Conservation (phyloP, 768 basidiomycete genomes). For the Lactifluus hygrophoroides region DNA sequence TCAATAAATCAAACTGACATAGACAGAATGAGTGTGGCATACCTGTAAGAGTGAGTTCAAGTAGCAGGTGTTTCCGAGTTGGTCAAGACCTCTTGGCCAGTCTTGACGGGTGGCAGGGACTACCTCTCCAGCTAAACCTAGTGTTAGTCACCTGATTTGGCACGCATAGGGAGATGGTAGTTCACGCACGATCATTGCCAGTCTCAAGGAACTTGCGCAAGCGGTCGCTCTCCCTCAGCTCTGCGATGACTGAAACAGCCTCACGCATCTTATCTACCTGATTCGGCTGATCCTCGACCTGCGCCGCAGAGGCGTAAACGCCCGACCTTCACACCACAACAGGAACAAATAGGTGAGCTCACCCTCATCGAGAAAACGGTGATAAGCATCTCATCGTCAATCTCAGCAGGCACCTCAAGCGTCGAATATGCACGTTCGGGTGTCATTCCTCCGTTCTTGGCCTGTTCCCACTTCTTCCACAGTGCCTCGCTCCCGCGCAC, state of each 20-base stretch:
- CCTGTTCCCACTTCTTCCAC: conserved; percentile 43
- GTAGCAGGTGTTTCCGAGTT: conserved; percentile 85
- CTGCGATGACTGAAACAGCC: conserved; percentile 66
- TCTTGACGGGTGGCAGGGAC: conserved; percentile 45
- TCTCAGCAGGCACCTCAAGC: conserved; percentile 59
- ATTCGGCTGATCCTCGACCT: conserved; percentile 66
- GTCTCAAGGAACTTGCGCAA: conserved; percentile 56
- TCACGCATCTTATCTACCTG: conserved; percentile 65
- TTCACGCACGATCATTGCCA: conserved; percentile 65
- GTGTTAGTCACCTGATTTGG: neutral
- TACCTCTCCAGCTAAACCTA: conserved; percentile 54
- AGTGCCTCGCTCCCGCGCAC: conserved; percentile 43
- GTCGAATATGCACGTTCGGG: conserved; percentile 63
- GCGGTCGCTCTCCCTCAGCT: conserved; percentile 63
- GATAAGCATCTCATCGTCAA: conserved; percentile 71
- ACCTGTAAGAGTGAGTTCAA: conserved; percentile 74
- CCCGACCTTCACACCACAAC: neutral
- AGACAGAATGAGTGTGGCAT: conserved; percentile 7
- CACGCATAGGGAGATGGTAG: neutral
- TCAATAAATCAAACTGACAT: neutral
- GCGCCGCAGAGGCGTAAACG: conserved; percentile 9
- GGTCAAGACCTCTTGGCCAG: conserved; percentile 78
- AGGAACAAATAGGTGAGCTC: conserved; percentile 23
- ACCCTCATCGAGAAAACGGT: conserved; percentile 68
- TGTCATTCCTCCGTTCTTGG: conserved; percentile 52